These are phyloP conservation scores for Fusarium marasasianum DNA, from an alignment of 2,329 filamentous ascomycete genomes.

Conservation along the genomic window DNA sequence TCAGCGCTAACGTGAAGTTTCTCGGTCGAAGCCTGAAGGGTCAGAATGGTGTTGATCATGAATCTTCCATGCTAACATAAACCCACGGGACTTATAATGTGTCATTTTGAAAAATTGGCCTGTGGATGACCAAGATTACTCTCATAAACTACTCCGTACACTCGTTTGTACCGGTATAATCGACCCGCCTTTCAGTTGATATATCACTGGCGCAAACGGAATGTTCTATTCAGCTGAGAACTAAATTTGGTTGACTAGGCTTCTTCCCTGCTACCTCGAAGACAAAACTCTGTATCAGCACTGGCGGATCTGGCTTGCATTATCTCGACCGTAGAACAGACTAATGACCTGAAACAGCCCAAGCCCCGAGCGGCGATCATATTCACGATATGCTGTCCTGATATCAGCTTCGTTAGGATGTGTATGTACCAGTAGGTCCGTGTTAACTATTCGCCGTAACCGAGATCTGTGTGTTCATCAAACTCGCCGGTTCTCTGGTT, in stretches of 20 bases:
- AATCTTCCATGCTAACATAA: neutral
- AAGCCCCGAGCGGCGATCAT: slow-evolving; percentile 23
- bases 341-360: slow-evolving; percentile 37
- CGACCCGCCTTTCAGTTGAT: slow-evolving; percentile 2
- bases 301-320: slow-evolving; percentile 25
- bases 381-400: slow-evolving; percentile 13
- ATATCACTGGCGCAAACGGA: neutral
- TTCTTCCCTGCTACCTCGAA: neutral
- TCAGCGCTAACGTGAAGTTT: slow-evolving; percentile 25
- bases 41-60: slow-evolving; percentile 25
- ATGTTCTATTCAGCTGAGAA: slow-evolving; percentile 6
- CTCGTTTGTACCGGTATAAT: neutral
- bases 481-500: neutral
- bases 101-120: neutral
- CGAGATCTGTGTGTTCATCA: slow-evolving; percentile 7
- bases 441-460: slow-evolving; percentile 13
- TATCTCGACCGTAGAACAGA: slow-evolving; percentile 21
- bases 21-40: slow-evolving; percentile 1
- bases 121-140: neutral
- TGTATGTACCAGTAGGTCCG: slow-evolving; percentile 6
- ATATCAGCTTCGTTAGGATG: slow-evolving; percentile 11
- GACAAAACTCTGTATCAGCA: slow-evolving; percentile 11
- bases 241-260: neutral
- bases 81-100: neutral
- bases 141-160: neutral